Evolutionary conservation across 768 basidiomycete genomes (phyloP), one percentile per base, ranked within the genome.

Genomic region (Lepiota brunneoincarnata): DNA sequence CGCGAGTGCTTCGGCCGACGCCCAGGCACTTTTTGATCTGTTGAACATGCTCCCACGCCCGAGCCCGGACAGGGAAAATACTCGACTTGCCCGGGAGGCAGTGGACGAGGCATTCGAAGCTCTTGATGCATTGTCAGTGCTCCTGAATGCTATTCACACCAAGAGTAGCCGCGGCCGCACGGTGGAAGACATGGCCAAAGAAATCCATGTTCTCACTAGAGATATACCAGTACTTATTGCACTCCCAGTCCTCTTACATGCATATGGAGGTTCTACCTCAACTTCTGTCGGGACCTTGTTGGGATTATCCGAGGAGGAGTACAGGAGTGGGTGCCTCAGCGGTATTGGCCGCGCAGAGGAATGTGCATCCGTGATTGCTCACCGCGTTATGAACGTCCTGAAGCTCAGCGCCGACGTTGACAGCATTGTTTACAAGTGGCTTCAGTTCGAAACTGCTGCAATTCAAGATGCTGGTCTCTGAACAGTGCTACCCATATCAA

Each of bases 331-430:
- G 35, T 91, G 84, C 66, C 69, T 93, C 35, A 71, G 81, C 38
- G 90, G 91, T 18, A 92, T 91, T 64, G 82, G 85, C 12, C 75
- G 87, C 50, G 90, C 89, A 36, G 89, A 91, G 58, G 87, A 90
- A 61, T 88, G 82, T 59, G 82, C 83, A 40, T 69, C 69, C 18
- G 69, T 78, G 4, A 80, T 90, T 44, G 84, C 78, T 2, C 76
- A 77, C 62, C 78, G 78, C 20, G 72, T 89, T 37, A 68, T 84
- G 31, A 76, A 84, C 28, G 71, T 73, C 20, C 68, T 90, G 34
- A 71, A 67, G 18, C 58, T 56, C 20, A 65, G 66, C 41, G 64
- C 66, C 5, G 59, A 64, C 28, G 52, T 52, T 2, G 72, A 75
- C 58, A 60, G 64, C 10, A 57, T 74, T 23, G 67, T 81, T 4